Conservation (phyloP, 2,329 filamentous ascomycete genomes). For the Gnomoniopsis smithogilvyi region DNA sequence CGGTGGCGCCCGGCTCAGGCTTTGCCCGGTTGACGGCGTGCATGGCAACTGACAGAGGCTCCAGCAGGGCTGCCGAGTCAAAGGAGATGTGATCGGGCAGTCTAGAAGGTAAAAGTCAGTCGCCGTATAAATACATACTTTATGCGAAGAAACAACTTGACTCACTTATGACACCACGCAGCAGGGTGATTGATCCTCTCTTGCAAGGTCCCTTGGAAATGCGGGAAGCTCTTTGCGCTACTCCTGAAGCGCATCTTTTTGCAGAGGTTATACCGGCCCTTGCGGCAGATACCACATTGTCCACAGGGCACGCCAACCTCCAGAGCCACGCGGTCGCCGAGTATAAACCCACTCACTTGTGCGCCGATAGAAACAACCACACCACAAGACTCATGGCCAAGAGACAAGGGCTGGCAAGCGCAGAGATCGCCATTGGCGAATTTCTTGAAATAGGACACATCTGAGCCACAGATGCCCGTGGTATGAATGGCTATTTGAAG, state of each 20-base stretch:
- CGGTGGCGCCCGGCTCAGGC: slow-evolving; percentile 50
- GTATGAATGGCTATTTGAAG: slow-evolving; percentile 63
- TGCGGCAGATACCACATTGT: slow-evolving; percentile 46
- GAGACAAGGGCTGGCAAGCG: slow-evolving; percentile 60
- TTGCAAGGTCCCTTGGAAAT: slow-evolving; percentile 61
- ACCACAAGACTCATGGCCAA: slow-evolving; percentile 62
- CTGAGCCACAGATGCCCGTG: slow-evolving; percentile 68
- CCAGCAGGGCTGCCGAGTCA: slow-evolving; percentile 57
- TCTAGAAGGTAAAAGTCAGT: slow-evolving; percentile 29
- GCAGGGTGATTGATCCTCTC: slow-evolving; percentile 62
- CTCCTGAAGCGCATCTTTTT: slow-evolving; percentile 60
- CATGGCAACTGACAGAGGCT: slow-evolving; percentile 60
- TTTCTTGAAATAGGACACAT: slow-evolving; percentile 70
- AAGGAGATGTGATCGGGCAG: slow-evolving; percentile 58
- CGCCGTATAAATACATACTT: background rate
- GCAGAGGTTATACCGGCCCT: slow-evolving; percentile 60
- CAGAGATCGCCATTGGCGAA: slow-evolving; percentile 70
- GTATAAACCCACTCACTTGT: slow-evolving; percentile 46
- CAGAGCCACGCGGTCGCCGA: slow-evolving; percentile 57
- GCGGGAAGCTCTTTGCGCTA: slow-evolving; percentile 60
- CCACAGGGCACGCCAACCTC: slow-evolving; percentile 56
- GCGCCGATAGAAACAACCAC: slow-evolving; percentile 55
- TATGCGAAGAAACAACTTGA: background rate
- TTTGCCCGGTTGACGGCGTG: slow-evolving; percentile 57
- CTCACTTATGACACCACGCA: slow-evolving; percentile 59